Base-by-base conservation (phyloP, 768 basidiomycete genomes). In the Porpolomopsis calyptriformis region DNA sequence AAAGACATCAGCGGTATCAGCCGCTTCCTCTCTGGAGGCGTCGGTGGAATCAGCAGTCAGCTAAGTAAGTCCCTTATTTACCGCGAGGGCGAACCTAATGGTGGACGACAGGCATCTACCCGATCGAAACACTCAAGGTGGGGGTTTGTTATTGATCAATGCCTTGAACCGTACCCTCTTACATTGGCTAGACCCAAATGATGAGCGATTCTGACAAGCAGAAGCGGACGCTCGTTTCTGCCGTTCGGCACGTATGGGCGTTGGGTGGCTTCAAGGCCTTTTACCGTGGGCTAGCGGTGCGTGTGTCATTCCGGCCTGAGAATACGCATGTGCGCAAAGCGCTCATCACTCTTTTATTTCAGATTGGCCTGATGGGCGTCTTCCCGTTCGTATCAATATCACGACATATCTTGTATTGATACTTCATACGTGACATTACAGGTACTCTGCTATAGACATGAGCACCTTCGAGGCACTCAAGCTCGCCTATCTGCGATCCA, bases 391-490 rank as follows among this genome's bases (percentile, higher is more conserved):
- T 61, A 29, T 19, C 51, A 35, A 14, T 14, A n/a, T 25, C 43
- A 7, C 27, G 31, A 9, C 27, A n/a, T 23, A 42, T 34, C 22
- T 5, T 29, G 11, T 16, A 3, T 44, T 35, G 10, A 11, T 24
- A 12, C 14, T 25, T 11, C 40, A 38, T 38, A 38, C 16, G 16
- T 20, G 19, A 25, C 37, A 29, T 48, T 46, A 41, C 59, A 85
- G 83, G 48, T 88, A 87, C 60, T 84, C 88, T 11, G 94, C 94
- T 4, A 99, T 98, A 52, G 94, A 99, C 63, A 94, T 91, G 88
- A 86, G 83, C 55, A 93, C 93, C 2, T 98, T 96, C 49, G 94
- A 97, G 66, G 89, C 90, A 2, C 77, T 99, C 47, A 98, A 98
- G 61, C 69, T 92, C 36, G 81, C 85, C 2, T 98, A 98, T 62